A percentile compares a stretch with the other conserved stretches of the same genome.
Conservation (phyloP, 2,329 filamentous ascomycete species). For the Seiridium cupressi region DNA sequence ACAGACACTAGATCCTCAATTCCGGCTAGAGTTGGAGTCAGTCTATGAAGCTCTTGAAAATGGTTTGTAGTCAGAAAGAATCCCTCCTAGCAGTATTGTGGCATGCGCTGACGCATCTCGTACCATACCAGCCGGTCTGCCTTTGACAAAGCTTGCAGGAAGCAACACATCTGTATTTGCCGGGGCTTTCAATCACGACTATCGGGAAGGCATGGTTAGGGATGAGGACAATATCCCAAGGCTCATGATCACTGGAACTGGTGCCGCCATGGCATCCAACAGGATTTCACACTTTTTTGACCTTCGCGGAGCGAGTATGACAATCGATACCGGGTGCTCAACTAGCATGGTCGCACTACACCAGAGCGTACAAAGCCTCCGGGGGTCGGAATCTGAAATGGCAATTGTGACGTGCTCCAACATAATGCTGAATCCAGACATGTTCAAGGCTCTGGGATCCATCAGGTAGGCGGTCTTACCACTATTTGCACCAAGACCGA, state of each 20-base stretch:
- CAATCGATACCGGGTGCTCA: conserved; percentile 34
- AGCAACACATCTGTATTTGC: conserved; percentile 29
- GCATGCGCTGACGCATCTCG: no score
- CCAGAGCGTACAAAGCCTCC: conserved; percentile 7
- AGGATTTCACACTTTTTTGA: conserved; percentile 28
- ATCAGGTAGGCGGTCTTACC: conserved; percentile 24
- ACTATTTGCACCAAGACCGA: conserved; percentile 5
- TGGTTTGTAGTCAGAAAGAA: conserved; percentile 14
- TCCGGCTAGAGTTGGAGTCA: conserved; percentile 27
- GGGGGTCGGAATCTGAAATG: conserved; percentile 6
- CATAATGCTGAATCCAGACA: conserved; percentile 23
- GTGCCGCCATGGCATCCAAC: conserved; percentile 19
- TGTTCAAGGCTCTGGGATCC: conserved; percentile 43
- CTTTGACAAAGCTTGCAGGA: conserved; percentile 19
- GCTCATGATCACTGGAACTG: conserved; percentile 26
- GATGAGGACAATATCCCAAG: conserved; percentile 5
- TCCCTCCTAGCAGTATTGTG: neutral
- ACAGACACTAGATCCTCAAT: conserved; percentile 30
- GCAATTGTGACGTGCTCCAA: conserved; percentile 25
- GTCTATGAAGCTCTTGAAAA: conserved; percentile 30
- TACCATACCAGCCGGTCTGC: conserved; percentile 23
- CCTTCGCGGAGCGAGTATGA: conserved; percentile 27
- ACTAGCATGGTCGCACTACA: conserved; percentile 26
- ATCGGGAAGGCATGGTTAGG: conserved; percentile 5
- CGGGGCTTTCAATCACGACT: conserved; percentile 12